phyloP scores from a whole-genome alignment of 2,329 filamentous ascomycete species.

The Aaosphaeria arxii region DNA sequence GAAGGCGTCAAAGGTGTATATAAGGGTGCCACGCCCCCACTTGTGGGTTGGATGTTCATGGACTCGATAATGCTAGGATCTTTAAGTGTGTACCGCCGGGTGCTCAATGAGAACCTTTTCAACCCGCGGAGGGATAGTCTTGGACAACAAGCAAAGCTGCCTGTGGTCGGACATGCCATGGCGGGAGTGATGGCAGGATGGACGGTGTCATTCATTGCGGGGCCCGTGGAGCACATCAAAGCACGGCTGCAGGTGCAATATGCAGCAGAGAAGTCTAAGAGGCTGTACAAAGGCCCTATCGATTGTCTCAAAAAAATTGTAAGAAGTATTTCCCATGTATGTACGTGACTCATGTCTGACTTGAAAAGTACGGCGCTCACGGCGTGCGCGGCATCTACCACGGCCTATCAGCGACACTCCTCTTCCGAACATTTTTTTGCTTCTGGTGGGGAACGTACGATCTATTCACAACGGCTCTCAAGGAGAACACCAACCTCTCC shows the following conservation, averaged over 20 bases:
- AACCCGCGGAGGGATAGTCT: conserved; percentile 44
- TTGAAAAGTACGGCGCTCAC: conserved; percentile 52
- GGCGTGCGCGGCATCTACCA: conserved; percentile 81
- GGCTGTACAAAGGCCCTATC: conserved; percentile 81
- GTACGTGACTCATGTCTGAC: not conserved
- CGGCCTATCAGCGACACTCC: conserved; percentile 76
- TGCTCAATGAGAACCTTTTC: conserved; percentile 80
- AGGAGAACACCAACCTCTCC: conserved; percentile 65
- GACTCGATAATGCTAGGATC: conserved; percentile 89
- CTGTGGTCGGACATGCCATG: conserved; percentile 77
- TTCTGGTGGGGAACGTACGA: conserved; percentile 99
- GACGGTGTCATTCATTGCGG: conserved; percentile 90
- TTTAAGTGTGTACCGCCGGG: conserved; percentile 80
- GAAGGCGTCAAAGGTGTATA: conserved; percentile 86
- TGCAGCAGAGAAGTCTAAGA: conserved; percentile 69
- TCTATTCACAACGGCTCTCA: conserved; percentile 68
- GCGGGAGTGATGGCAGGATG: conserved; percentile 83
- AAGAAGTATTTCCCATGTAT: conserved; percentile 12
- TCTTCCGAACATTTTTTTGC: conserved; percentile 94
- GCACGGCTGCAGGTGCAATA: conserved; percentile 94
- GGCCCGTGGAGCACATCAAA: conserved; percentile 93
- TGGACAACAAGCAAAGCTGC: conserved; percentile 53
- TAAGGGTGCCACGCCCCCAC: conserved; percentile 88
- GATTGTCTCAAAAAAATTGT: conserved; percentile 74
- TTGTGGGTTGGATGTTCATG: conserved; percentile 99